phyloP scores from a whole-genome alignment of 129 eudicot genomes.

The Helianthus tuberosus region DNA sequence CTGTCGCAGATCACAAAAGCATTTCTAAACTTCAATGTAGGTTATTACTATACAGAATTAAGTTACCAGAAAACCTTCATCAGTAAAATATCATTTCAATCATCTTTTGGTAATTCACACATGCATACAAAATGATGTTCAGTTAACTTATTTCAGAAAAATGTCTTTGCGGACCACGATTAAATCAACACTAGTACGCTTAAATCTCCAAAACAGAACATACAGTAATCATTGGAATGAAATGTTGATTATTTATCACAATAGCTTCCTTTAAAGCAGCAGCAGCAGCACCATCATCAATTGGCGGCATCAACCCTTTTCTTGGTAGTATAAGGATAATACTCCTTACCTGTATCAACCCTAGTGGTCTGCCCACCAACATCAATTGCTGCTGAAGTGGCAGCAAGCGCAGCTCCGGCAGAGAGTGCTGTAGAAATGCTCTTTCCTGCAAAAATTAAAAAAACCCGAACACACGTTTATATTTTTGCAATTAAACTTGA shows the following conservation, averaged over 20 bases:
- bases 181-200: constrained; percentile 17
- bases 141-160: constrained; percentile 30
- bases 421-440: constrained; percentile 81
- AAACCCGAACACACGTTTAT: not conserved
- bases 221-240: constrained; percentile 27
- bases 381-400: constrained; percentile 72
- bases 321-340: not conserved
- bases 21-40: not conserved
- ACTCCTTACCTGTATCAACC: constrained; percentile 49
- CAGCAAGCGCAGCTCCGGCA: constrained; percentile 96
- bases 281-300: constrained; percentile 23
- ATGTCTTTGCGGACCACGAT: not conserved
- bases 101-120: constrained; percentile 19
- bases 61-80: constrained; percentile 9
- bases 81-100: not conserved
- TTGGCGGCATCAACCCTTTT: constrained; percentile 58
- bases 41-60: not conserved
- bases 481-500: not conserved
- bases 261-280: constrained; percentile 22
- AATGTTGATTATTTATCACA: constrained; percentile 20
- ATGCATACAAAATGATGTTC: constrained; percentile 12
- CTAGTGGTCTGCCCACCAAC: constrained; percentile 86
- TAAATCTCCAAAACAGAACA: constrained; percentile 35
- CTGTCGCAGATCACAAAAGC: not conserved
- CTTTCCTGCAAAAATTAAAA: constrained; percentile 49